Base-by-base conservation (phyloP, 108 stramenopile genomes). In the Cyclotella choctawhatcheeana region DNA sequence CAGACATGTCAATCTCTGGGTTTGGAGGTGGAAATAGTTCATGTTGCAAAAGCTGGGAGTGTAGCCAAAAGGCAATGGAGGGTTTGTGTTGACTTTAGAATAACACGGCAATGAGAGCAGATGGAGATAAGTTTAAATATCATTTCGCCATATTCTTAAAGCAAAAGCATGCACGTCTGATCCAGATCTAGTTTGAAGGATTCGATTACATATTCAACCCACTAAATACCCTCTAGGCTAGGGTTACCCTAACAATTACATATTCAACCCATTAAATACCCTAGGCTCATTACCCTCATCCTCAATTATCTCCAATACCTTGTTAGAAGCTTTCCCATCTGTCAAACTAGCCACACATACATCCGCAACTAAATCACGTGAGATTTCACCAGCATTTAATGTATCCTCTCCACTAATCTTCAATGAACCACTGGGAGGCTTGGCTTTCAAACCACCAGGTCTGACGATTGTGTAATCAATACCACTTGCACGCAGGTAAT, bases 401-500 rank as follows among this genome's bases (percentile, higher is more conserved):
- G 90, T 90, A 64, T 94, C 90, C 70, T 94, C 93, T 12, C 79
- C 77, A 25, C 76, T 83, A 67, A 94, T 82, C 10, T 40, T 40
- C 44, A 94, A 56, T 13, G 64, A 67, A 1, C 93, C 93, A 10
- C 84, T 64, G 10, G 86, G 86, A 22, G 89, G 81, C 56, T 84
- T 87, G 48, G 89, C 82, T 72, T 89, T 89, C 31, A 94, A 59
- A 44, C 93, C 93, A 18, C 93, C 93, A 0, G 93, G 90, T 25
- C 90, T 82, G 0, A 94, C 86, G 69, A 94, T 94, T 51, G 90
- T 94, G 60, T 90, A 94, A 61, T 92, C 89, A 21, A 94, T n/a
- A 17, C 93, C 93, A 30, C 67, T 72, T 0, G 44, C 61, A 22
- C 74, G 47, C 24, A 94, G 43, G 62, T 92, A 83, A 13, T 89